phyloP scores from a whole-genome alignment of 75 land plant species.

The Gnetum montanum region DNA sequence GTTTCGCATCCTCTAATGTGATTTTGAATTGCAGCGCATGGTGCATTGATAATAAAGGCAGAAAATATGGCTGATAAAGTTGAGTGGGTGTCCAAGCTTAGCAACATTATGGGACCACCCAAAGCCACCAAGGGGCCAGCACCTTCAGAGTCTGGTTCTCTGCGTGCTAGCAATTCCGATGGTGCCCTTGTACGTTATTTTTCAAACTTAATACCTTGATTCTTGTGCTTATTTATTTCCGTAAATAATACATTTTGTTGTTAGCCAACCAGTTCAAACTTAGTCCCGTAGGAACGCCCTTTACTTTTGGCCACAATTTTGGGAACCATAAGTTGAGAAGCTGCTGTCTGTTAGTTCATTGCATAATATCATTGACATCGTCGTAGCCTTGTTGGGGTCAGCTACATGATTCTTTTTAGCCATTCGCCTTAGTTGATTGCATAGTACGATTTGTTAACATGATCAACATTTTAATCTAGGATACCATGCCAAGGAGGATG shows the following conservation, averaged over 20 bases:
- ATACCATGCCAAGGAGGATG: slow-evolving; percentile 66
- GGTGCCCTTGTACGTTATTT: slow-evolving; percentile 60
- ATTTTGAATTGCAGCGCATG: slow-evolving; percentile 55
- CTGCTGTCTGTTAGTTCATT: neutral
- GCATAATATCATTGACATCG: too few relatives aligned
- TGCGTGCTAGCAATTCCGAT: slow-evolving; percentile 65
- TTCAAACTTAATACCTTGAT: too few relatives aligned
- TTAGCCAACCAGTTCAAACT: too few relatives aligned
- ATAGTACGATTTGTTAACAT: too few relatives aligned
- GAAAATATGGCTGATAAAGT: slow-evolving; percentile 76
- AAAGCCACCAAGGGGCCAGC: slow-evolving; percentile 32
- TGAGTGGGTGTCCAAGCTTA: slow-evolving; percentile 73
- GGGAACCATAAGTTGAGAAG: too few relatives aligned
- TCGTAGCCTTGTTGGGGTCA: neutral
- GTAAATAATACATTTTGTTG: too few relatives aligned
- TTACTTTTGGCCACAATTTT: too few relatives aligned
- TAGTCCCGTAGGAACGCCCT: too few relatives aligned
- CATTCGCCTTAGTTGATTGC: too few relatives aligned
- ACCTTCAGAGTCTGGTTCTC: slow-evolving; percentile 31
- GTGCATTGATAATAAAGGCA: slow-evolving; percentile 78
- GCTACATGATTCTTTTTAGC: neutral
- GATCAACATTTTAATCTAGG: slow-evolving; percentile 33
- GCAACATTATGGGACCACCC: slow-evolving; percentile 35
- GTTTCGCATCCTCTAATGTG: neutral
- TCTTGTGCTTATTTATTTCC: neutral